phyloP scores from a whole-genome alignment of 805 yeast species.

The Candida cerambycidarum region DNA sequence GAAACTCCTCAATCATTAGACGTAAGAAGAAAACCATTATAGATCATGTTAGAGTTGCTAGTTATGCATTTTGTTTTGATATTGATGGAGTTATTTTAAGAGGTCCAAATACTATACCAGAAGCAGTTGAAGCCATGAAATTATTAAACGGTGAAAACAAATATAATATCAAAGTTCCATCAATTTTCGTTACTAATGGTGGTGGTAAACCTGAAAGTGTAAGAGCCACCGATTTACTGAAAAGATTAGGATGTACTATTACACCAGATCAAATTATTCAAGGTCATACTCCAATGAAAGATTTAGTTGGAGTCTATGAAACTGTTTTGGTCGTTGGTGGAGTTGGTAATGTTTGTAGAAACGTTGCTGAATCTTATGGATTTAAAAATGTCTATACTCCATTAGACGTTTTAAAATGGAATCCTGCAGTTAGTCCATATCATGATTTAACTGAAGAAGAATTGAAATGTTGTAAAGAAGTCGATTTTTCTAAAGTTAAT shows the following conservation, averaged over 20 bases:
- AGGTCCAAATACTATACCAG: slow-evolving; percentile 82
- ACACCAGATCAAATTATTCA: slow-evolving; percentile 82
- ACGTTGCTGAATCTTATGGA: slow-evolving; percentile 82
- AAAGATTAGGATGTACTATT: slow-evolving; percentile 58
- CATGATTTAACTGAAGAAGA: slow-evolving; percentile 78
- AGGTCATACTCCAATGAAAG: slow-evolving; percentile 93
- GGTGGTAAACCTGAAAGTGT: slow-evolving; percentile 83
- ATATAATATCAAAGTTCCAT: slow-evolving; percentile 77
- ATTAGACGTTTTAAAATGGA: slow-evolving; percentile 79
- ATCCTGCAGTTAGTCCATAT: slow-evolving; percentile 83
- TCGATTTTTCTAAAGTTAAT: slow-evolving; percentile 63
- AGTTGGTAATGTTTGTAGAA: slow-evolving; percentile 77
- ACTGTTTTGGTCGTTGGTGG: slow-evolving; percentile 89
- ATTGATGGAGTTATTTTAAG: slow-evolving; percentile 88
- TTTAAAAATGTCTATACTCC: slow-evolving; percentile 82
- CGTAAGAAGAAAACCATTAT: slow-evolving; percentile 53
- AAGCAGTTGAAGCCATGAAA: slow-evolving; percentile 70
- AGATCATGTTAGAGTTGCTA: slow-evolving; percentile 72
- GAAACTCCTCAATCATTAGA: slow-evolving; percentile 46
- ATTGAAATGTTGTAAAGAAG: slow-evolving; percentile 47
- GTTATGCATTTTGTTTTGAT: slow-evolving; percentile 89
- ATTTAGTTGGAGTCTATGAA: slow-evolving; percentile 62
- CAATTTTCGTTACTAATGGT: slow-evolving; percentile 86
- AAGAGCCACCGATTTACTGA: slow-evolving; percentile 69
- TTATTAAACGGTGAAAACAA: slow-evolving; percentile 75